Conservation (phyloP, 2,329 filamentous ascomycete species). For the Talaromyces sp. region DNA sequence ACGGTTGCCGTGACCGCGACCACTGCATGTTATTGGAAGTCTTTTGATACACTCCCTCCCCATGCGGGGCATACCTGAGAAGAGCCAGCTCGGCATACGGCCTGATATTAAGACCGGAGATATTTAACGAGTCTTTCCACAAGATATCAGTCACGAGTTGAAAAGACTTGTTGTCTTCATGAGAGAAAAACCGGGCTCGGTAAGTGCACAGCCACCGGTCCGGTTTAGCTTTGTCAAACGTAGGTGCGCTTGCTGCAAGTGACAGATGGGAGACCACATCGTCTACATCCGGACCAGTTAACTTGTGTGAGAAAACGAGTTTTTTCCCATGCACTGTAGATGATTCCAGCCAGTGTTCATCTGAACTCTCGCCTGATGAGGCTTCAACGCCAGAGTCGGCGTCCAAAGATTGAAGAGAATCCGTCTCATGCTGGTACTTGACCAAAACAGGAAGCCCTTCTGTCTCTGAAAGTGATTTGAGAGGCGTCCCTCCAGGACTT, state of each 20-base stretch:
- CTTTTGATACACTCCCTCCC: conserved; percentile 12
- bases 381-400: neutral
- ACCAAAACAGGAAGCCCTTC: conserved; percentile 5
- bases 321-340: conserved; percentile 12
- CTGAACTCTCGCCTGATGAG: neutral
- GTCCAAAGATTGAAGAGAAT: neutral
- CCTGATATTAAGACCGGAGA: conserved; percentile 15
- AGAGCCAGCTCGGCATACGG: conserved; percentile 17
- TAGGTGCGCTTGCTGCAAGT: conserved; percentile 15
- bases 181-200: conserved; percentile 22
- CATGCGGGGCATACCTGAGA: conserved; percentile 23
- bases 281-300: conserved; percentile 13
- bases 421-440: conserved; percentile 6
- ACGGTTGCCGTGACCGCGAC: neutral
- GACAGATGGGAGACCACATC: conserved; percentile 20
- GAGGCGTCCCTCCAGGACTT: neutral
- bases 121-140: conserved; percentile 30
- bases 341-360: conserved; percentile 18
- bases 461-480: neutral
- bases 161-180: conserved; percentile 16
- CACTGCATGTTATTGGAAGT: neutral
- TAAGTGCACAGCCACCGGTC: conserved; percentile 23
- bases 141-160: conserved; percentile 25
- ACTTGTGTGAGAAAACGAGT: conserved; percentile 15
- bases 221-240: conserved; percentile 21